phyloP scores from a whole-genome alignment of 108 stramenopile genomes.

The Skeletonema grethae region DNA sequence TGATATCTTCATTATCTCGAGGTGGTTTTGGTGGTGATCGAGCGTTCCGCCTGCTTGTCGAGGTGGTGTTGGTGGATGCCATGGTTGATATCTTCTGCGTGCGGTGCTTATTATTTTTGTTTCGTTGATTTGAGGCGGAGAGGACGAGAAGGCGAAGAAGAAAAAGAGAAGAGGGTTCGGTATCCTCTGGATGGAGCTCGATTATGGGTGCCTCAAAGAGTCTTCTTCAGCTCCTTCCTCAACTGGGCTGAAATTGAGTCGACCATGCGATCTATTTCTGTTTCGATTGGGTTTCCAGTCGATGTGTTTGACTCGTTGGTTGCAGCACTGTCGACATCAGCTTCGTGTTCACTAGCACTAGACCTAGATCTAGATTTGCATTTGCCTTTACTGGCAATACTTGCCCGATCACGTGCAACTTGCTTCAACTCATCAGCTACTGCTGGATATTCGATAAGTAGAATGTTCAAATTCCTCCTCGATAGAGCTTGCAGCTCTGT shows the following conservation, averaged over 20 bases:
- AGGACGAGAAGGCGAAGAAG: too few relatives aligned
- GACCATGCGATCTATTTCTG: slow-evolving; percentile 17
- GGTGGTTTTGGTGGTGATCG: not conserved
- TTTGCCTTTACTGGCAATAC: slow-evolving; percentile 12
- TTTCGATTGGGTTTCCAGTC: not conserved
- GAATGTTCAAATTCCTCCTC: slow-evolving; percentile 29
- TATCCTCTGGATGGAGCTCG: not conserved
- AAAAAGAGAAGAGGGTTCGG: not conserved
- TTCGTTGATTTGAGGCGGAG: too few relatives aligned
- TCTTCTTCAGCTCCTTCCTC: slow-evolving; percentile 3
- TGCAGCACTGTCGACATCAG: not conserved
- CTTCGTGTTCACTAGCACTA: not conserved
- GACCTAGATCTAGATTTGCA: not conserved
- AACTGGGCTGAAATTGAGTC: slow-evolving; percentile 11
- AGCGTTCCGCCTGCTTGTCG: not conserved
- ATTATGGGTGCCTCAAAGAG: not conserved
- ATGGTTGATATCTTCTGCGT: not conserved
- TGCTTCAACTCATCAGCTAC: slow-evolving; percentile 43
- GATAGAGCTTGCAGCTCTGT: slow-evolving; percentile 38
- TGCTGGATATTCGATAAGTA: slow-evolving; percentile 43
- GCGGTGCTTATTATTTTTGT: too few relatives aligned
- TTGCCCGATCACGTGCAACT: slow-evolving; percentile 33
- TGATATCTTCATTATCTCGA: slow-evolving; percentile 38
- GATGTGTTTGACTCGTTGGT: not conserved
- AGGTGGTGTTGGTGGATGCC: not conserved